Evolutionary conservation across 2,329 filamentous ascomycete genomes (phyloP).

Genomic region (Allantophomopsis lycopodina): DNA sequence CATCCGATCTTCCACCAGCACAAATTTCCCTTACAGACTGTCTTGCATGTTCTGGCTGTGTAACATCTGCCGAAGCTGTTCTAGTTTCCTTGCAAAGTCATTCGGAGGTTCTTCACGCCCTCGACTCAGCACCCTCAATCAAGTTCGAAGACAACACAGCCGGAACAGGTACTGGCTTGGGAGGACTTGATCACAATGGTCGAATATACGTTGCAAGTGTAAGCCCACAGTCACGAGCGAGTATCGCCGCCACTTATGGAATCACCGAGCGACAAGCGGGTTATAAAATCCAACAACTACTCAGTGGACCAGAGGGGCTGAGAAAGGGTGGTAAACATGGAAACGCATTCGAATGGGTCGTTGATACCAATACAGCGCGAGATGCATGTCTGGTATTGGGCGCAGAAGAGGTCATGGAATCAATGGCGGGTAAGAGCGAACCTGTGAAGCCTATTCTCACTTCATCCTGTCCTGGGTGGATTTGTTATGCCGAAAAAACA

Average conservation of each 20-base stretch:
- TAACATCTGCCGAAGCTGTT: conserved; percentile 95
- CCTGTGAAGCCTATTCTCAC: conserved; percentile 55
- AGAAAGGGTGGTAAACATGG: conserved; percentile 54
- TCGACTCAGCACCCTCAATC: conserved; percentile 52
- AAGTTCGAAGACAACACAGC: conserved; percentile 8
- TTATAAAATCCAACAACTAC: conserved; percentile 68
- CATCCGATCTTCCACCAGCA: conserved; percentile 52
- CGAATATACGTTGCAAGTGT: conserved; percentile 86
- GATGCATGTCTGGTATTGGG: conserved; percentile 74
- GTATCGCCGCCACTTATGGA: conserved; percentile 71
- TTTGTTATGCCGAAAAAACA: conserved; percentile 97
- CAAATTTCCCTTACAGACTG: conserved; percentile 96
- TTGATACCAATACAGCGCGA: conserved; percentile 77
- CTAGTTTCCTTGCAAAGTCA: conserved; percentile 91
- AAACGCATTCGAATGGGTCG: conserved; percentile 75
- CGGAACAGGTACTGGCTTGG: conserved; percentile 24
- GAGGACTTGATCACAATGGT: conserved; percentile 41
- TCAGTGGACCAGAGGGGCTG: conserved; percentile 58
- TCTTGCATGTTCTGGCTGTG: conserved; percentile 91
- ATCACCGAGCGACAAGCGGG: conserved; percentile 63
- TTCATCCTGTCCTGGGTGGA: conserved; percentile 92
- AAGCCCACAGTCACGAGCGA: conserved; percentile 82
- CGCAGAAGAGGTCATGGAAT: conserved; percentile 47
- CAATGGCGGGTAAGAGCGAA: conserved; percentile 3
- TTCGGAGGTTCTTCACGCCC: conserved; percentile 70